Evolutionary conservation across 2,329 filamentous ascomycete species (phyloP), one percentile per base, ranked within the genome.

Genomic region (Aspergillus eucalypticola): DNA sequence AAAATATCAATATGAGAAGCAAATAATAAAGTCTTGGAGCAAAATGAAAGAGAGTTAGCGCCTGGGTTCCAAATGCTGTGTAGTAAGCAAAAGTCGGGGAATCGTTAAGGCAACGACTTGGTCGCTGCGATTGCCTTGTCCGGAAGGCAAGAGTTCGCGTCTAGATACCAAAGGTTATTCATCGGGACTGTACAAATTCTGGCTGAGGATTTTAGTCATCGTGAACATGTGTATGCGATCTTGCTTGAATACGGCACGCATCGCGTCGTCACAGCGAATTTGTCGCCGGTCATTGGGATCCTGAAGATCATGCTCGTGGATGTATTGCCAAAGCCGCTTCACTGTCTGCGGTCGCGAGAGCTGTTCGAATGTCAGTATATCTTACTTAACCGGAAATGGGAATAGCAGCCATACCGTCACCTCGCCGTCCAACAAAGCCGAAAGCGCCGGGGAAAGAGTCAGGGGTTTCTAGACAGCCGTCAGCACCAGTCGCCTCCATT

Each of bases 221-320:
- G 92, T 93, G 77, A 99, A 99, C 95, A 99, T 99, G 78, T 98
- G 92, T 53, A 99, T 90, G 71, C 86, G 90, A 70, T 92, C 87
- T 71, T 90, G 86, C 76, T 96, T 96, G 81, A 99, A 99, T 7
- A 99, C 90, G 6, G 90, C 90, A 62, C 91, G 88, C 89, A 99
- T 90, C 67, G 87, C 88, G 23, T 96, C 91, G 76, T 99, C 95
- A 78, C 95, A 99, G 27, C 87, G 82, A 64, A 99, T 99, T 68
- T 96, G 92, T 21, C 95, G 90, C 76, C 93, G 94, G 79, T 99
- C 94, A 65, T 76, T 86, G 0, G 93, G 94, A 67, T 98, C 93
- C 76, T 99, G 95, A 5, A 99, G 86, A 42, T 92, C 85, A 66
- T 93, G 88, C 61, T 83, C 86, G 71, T 96, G 96, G 79, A 99